These are phyloP conservation scores for Chlamydomonas sphaeroides DNA, from an alignment of 139 green algal species.

Conservation along the genomic window DNA sequence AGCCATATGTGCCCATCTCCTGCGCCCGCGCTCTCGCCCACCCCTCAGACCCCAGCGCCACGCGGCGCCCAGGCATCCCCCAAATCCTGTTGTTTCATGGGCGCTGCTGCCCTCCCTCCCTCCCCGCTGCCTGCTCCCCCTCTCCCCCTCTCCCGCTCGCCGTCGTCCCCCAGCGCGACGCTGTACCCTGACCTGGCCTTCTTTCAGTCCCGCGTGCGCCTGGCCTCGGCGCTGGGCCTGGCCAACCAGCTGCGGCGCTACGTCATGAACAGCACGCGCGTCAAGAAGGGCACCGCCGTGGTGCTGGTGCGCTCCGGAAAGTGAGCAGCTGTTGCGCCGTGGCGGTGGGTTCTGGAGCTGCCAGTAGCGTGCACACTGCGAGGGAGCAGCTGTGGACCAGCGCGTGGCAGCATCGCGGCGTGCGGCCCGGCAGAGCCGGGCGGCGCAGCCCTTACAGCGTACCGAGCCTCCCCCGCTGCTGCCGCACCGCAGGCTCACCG, in stretches of 20 bases:
- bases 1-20: too few species aligned
- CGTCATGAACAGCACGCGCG: slow-evolving; percentile 16
- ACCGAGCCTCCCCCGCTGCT: too few species aligned
- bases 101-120: background rate
- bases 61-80: too few species aligned
- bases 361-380: too few species aligned
- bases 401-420: too few species aligned
- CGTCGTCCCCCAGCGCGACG: background rate
- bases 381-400: too few species aligned
- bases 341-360: background rate
- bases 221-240: slow-evolving; percentile 15
- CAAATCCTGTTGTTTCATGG: background rate
- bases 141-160: background rate
- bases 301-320: slow-evolving; percentile 16
- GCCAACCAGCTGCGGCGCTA: slow-evolving; percentile 37
- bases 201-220: background rate
- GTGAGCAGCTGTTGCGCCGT: too few species aligned
- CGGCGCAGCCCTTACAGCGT: too few species aligned
- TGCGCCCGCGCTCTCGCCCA: too few species aligned
- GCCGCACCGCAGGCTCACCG: slow-evolving; percentile 18
- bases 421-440: too few species aligned
- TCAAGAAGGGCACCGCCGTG: slow-evolving; percentile 15
- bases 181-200: slow-evolving; percentile 27
- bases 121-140: background rate
- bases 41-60: too few species aligned